Base-by-base conservation (phyloP, 2,329 filamentous ascomycete species). In the Colletotrichum theobromicola region DNA sequence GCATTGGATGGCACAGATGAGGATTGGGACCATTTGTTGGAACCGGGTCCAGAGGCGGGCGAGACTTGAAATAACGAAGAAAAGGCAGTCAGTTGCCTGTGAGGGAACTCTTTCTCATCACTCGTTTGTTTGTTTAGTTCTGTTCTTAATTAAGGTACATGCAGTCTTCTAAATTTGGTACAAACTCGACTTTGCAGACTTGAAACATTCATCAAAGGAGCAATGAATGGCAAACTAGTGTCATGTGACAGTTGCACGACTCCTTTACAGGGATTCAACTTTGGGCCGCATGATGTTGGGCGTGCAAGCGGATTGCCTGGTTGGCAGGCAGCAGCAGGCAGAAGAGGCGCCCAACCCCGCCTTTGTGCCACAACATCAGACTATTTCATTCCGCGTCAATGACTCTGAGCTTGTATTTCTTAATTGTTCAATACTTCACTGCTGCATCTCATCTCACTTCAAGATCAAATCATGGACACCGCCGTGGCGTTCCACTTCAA, bases 321-420 rank as follows among this genome's bases (percentile, higher is more conserved):
- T 42, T 5, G 8, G 18, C 35, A 69, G 35, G 58, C 58, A 70
- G 32, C 66, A 53, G 15, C 35, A 74, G 60, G 71, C 60, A 70
- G 28, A 42, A 34, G 3, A 70, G 67, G 71, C 58, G 16, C 30
- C 58, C 42, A 61, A 73, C 71, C 71, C 71, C 67, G 71, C 71
- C 42, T 69, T 53, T 73, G 66, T 63, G 24, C 8, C 6, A 61
- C 24, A 35, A 35, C 32, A 15, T 60, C 32, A 21, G 57, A 60
- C 18, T 34, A 60, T 60, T 13, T 24, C 58, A 28, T 9, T 12
- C 10, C 13, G 6, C 24, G 15, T 70, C 34, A 50, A 65, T 16
- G 63, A 12, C 18, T 32, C 16, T 10, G 26, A 24, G 4, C 60
- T 1, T 46, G 7, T 1, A 5, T 46, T n/a, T 21, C 1, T 21